phyloP scores from a whole-genome alignment of 1,284 basidiomycete genomes.

The Tranzscheliella williamsii region DNA sequence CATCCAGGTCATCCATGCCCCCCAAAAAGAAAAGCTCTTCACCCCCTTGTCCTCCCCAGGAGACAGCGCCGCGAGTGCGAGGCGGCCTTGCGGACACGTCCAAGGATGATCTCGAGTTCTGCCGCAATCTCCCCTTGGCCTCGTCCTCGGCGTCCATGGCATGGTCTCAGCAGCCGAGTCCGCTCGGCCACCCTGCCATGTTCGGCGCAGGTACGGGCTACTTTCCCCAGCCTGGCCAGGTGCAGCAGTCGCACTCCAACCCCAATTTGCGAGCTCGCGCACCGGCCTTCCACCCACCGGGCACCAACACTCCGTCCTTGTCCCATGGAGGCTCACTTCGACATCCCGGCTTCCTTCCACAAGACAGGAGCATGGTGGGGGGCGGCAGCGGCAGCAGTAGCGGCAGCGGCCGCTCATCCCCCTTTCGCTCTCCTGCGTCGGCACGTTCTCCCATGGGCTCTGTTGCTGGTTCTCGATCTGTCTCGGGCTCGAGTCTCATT shows the following conservation, averaged over 20 bases:
- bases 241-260: constrained; percentile 31
- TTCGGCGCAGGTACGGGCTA: constrained; percentile 6
- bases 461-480: no score
- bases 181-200: constrained; percentile 6
- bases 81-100: no score
- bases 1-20: not conserved
- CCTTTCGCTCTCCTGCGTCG: no score
- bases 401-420: no score
- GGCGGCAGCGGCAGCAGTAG: no score
- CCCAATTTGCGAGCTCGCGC: constrained; percentile 27
- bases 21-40: not conserved
- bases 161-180: constrained; percentile 13
- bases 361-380: no score
- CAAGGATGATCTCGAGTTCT: constrained; percentile 30
- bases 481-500: no score
- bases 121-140: constrained; percentile 8
- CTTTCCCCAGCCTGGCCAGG: constrained; percentile 4
- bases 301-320: constrained; percentile 13
- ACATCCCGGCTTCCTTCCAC: no score
- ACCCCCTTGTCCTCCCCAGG: no score
- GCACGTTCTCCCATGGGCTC: no score
- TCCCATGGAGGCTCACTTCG: constrained; percentile 9
- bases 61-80: no score
- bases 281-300: constrained; percentile 23
- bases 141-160: not conserved